Evolutionary conservation across 164 flowering plant species (phyloP).

Genomic region (Platanus orientalis): DNA sequence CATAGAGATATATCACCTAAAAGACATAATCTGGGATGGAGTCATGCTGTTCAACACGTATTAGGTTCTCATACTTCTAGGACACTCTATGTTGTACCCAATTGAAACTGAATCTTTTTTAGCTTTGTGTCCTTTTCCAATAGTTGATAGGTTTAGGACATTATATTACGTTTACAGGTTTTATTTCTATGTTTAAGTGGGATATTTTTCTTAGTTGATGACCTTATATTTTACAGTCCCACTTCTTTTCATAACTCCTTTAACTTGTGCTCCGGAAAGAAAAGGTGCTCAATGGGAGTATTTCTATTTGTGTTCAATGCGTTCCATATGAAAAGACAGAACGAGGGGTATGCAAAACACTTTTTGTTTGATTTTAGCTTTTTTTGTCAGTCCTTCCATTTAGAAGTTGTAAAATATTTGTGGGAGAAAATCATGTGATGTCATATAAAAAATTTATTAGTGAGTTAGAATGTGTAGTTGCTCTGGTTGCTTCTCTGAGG

Average conservation of each 20-base stretch:
- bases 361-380: too few species aligned
- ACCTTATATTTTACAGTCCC: too few species aligned
- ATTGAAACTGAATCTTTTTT: not conserved
- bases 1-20: not conserved
- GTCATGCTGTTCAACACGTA: not conserved
- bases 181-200: too few species aligned
- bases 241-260: too few species aligned
- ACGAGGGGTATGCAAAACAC: too few species aligned
- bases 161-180: too few species aligned
- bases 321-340: too few species aligned
- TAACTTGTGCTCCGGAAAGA: too few species aligned
- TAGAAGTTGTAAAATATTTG: not conserved
- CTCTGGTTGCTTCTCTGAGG: not conserved
- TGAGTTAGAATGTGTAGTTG: not conserved
- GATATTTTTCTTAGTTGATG: too few species aligned
- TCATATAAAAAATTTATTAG: not conserved
- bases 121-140: not conserved
- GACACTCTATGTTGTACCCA: not conserved
- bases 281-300: too few species aligned
- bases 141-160: too few species aligned
- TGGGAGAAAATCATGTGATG: not conserved
- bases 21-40: not conserved
- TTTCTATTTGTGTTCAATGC: too few species aligned
- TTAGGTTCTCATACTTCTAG: not conserved
- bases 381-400: not conserved